These are phyloP conservation scores for Ceratocystis albifundus DNA, from an alignment of 2,329 filamentous ascomycete species.

Conservation along the genomic window DNA sequence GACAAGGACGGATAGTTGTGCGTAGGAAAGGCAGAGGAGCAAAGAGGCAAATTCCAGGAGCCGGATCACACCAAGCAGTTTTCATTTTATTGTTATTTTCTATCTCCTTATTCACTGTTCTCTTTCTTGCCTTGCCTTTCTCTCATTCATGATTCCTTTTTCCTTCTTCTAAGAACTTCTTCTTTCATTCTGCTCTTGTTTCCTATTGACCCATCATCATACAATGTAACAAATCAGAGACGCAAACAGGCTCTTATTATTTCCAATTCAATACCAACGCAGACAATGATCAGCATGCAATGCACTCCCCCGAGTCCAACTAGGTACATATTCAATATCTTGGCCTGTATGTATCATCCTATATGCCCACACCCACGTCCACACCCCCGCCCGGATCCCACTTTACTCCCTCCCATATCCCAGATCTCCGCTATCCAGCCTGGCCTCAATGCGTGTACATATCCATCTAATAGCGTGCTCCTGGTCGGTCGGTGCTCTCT, in stretches of 20 bases:
- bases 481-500: neutral
- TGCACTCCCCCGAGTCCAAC: neutral
- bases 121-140: neutral
- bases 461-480: neutral
- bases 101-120: neutral
- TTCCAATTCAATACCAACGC: neutral
- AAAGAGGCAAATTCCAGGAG: neutral
- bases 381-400: neutral
- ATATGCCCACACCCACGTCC: neutral
- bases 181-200: no score
- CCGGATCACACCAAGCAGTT: neutral
- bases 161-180: neutral
- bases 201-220: no score
- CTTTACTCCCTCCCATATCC: neutral
- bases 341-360: neutral
- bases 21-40: neutral
- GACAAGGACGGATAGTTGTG: neutral
- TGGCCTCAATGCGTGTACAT: neutral
- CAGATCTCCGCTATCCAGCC: neutral
- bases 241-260: neutral
- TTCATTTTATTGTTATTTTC: neutral
- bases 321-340: neutral
- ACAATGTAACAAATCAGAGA: conserved; percentile 1
- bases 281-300: conserved; percentile 7
- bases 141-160: neutral